A percentile compares a stretch with the other conserved stretches of the same genome.
These are phyloP conservation scores for Hanseniaspora lachancei DNA, from an alignment of 805 yeast genomes.

Conservation along the genomic window DNA sequence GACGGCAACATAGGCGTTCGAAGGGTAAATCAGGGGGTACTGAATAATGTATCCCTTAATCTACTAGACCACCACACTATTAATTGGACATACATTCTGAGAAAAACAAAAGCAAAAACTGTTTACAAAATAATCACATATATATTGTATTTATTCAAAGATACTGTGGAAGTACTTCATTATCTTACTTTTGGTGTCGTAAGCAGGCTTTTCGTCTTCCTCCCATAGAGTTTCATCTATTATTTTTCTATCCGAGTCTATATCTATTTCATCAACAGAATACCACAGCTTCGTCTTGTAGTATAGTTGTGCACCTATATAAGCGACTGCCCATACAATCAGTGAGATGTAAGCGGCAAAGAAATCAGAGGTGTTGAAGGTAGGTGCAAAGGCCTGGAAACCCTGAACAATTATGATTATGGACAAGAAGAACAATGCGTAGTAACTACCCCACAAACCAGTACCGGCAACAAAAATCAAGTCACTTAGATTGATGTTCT, in stretches of 20 bases:
- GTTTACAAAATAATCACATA: background rate
- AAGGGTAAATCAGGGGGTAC: too few relatives aligned
- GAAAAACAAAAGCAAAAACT: too few relatives aligned
- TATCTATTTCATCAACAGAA: conserved; percentile 50
- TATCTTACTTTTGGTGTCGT: conserved; percentile 10
- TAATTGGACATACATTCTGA: too few relatives aligned
- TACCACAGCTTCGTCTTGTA: conserved; percentile 37
- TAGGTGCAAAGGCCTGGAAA: conserved; percentile 44
- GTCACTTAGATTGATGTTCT: conserved; percentile 53
- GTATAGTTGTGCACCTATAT: conserved; percentile 41
- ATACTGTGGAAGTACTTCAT: conserved; percentile 8
- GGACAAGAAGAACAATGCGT: conserved; percentile 41
- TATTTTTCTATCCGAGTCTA: conserved; percentile 53
- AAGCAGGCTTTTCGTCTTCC: conserved; percentile 35
- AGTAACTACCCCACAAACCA: conserved; percentile 58
- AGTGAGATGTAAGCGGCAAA: conserved; percentile 62
- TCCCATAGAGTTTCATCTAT: conserved; percentile 50
- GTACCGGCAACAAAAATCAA: conserved; percentile 63
- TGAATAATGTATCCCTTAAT: too few relatives aligned
- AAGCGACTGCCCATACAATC: conserved; percentile 43
- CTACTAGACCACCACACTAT: too few relatives aligned
- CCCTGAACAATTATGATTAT: conserved; percentile 62
- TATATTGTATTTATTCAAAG: background rate
- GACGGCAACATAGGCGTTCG: too few relatives aligned
- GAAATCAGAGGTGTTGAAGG: conserved; percentile 42